A percentile compares a stretch with the other conserved stretches of the same genome.
These are phyloP conservation scores for Pyricularia grisea DNA, from an alignment of 2,329 filamentous ascomycete genomes.

Conservation along the genomic window DNA sequence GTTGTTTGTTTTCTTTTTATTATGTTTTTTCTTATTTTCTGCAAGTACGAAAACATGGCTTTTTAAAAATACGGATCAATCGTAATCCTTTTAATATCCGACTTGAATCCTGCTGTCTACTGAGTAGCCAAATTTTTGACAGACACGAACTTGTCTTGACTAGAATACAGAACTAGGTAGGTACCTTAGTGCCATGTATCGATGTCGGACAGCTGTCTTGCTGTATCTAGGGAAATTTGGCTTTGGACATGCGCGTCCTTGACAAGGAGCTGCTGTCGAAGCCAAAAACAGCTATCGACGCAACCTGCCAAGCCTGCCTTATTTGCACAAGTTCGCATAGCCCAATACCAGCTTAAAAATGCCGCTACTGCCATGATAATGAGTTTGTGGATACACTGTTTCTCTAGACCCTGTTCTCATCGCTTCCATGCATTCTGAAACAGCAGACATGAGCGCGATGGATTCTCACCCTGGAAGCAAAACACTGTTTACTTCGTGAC, in stretches of 20 bases:
- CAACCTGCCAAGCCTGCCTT: not conserved
- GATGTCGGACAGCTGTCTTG: not conserved
- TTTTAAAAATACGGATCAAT: not conserved
- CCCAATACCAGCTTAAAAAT: not conserved
- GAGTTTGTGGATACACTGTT: not conserved
- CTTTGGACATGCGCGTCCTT: not conserved
- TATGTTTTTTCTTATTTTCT: not conserved
- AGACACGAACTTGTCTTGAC: not conserved
- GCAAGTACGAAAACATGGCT: not conserved
- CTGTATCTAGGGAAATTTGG: not conserved
- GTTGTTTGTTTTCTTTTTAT: not conserved
- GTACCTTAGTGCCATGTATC: not conserved
- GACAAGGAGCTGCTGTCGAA: not conserved
- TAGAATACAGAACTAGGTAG: not conserved
- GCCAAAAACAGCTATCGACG: not conserved
- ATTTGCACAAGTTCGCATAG: not conserved
- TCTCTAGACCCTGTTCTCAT: not conserved
- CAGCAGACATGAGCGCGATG: not conserved
- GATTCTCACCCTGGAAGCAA: not conserved
- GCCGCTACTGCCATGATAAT: not conserved
- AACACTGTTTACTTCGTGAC: not conserved
- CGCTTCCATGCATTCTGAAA: not conserved
- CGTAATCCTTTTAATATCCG: not conserved
- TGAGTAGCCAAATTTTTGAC: not conserved
- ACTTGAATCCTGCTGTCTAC: not conserved